Base-by-base conservation (phyloP, 75 land plant species). In the Chamaecyparis obtusa region DNA sequence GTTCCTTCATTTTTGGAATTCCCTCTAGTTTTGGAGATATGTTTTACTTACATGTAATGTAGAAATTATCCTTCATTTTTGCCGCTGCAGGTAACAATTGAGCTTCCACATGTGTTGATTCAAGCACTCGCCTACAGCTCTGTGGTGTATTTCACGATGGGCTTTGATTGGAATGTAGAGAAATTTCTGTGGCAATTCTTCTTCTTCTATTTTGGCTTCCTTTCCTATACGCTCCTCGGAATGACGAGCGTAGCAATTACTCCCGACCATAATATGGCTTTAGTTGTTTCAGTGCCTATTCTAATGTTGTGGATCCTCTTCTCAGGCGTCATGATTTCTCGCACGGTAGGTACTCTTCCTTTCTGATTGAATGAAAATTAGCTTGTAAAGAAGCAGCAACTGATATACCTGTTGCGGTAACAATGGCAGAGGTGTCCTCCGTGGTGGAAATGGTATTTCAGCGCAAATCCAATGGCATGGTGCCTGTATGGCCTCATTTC, bases 271-370 rank as follows among this genome's bases (percentile, higher is more conserved):
- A 90, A 93, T 57, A 54, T 93, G 30, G 97, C 95, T 57, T 88
- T 95, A 32, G 88, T 95, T 33, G 35, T 92, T 39, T 87, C 93
- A 64, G 86, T 92, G 5, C 89, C 90, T 46, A 84, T 88, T 87
- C 92, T 90, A 82, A 86, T 92, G 27, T 82, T 95, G 43, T 85
- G 91, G 88, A 95, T 91, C 89, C 90, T 95, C 56, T 95, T 93
- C 88, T 90, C 97, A 1, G 97, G 97, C 11, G 90, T 93, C 86
- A 85, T 95, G 2, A 91, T 95, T 49, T 94, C 97, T 83, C 85
- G 87, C 82, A 94, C 92, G 84, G 96, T 95, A 92, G 78, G 88
- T 49, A 49, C 54, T n/a, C 46, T 46, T 21, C 27, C 36, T 27
- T 41, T 41, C 48, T 39, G 33, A 83, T 3, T 8, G 3, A 9